Evolutionary conservation across 179 eudicot species (phyloP), one percentile per base, ranked within the genome.

Genomic region (Sideroxylon spinosum): DNA sequence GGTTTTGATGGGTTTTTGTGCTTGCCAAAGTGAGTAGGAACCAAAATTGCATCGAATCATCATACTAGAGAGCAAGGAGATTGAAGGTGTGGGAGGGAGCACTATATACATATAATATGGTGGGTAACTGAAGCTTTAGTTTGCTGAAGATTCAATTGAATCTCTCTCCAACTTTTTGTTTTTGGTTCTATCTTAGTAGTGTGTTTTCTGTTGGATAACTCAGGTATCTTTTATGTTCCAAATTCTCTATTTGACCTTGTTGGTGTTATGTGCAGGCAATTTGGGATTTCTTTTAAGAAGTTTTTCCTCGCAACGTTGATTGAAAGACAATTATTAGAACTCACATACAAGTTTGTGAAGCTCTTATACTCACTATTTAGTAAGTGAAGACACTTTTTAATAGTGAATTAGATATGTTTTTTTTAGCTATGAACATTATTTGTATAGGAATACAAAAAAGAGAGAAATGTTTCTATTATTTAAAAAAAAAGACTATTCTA

Each of bases 181-280:
- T 60, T 75, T 46, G 52, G 11, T 0, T 62, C 62, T 65, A 23
- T 14, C 52, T 74, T 37, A 37, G 6, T 37, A 37, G 44, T 37
- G 44, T 3, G 44, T 3, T 37, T 37, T 80, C 76, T 80, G 77
- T 76, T 29, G 46, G 63, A 71, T 62, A 78, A 79, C 62, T 80
- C 67, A 10, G 69, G 37, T 71, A 49, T 80, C 25, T 87, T 84
- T 76, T 59, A 96, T 98, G 92, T 96, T 37, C 99, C 99, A 70
- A 96, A 96, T 86, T 98, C 99, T 68, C 80, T 96, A 79, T 96
- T 94, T 89, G 99, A 96, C 85, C 94, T 96, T 65, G 99, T 98
- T 75, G 99, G 99, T 74, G 94, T 96, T 76, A 87, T 96, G 97
- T 96, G 97, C 65, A 98, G 99, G 63, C 99, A 96, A 86, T 92